Base-by-base conservation (phyloP, 139 green algal genomes). In the Chlamydomonas applanata region DNA sequence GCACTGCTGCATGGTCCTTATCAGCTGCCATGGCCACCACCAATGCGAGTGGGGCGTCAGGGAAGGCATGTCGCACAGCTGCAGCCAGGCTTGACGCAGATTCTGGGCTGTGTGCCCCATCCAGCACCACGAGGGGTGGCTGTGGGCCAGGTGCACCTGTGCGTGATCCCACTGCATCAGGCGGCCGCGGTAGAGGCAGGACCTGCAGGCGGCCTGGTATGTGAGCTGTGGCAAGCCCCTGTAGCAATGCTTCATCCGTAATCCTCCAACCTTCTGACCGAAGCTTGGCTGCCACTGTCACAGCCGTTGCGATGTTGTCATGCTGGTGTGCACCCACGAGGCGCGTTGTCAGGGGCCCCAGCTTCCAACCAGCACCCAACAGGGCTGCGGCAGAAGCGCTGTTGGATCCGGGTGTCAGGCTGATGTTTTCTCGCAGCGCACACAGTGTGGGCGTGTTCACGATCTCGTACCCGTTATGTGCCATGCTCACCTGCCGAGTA, bases 11-110 rank as follows among this genome's bases (percentile, higher is more conserved):
- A 71, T 89, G 80, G 54, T 95, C 78, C 82, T 97, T 97, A 79
- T 97, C 93, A 2, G 59, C 83, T 1, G 91, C 91, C 89, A 94
- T 95, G 14, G 86, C 91, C 60, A 97, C 32, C 40, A 97, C 83
- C 35, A 97, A 76, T 14, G 83, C 90, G 63, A 95, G 30, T 2
- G 66, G 68, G 30, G 44, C 2, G 29, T 9, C 35, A 1, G 89
- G 87, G 64, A 94, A 92, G 0, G 72, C 73, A 0, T 52, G 27
- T 2, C 79, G 68, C 35, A 92, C 63, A 27, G 87, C 85, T 20
- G 68, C 52, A 0, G 76, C 79, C 63, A 97, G 81, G 4, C 86
- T 89, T 13, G 59, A 52, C 0, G 90, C 87, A 13, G 89, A 93
- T 33, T 89, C 88, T 0, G 69, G 63, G 0, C 90, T 95, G 80